Percentiles rank a stretch among this genome's conserved stretches.
phyloP scores from a whole-genome alignment of 306 rosid genomes.

The Carpinus viminea region DNA sequence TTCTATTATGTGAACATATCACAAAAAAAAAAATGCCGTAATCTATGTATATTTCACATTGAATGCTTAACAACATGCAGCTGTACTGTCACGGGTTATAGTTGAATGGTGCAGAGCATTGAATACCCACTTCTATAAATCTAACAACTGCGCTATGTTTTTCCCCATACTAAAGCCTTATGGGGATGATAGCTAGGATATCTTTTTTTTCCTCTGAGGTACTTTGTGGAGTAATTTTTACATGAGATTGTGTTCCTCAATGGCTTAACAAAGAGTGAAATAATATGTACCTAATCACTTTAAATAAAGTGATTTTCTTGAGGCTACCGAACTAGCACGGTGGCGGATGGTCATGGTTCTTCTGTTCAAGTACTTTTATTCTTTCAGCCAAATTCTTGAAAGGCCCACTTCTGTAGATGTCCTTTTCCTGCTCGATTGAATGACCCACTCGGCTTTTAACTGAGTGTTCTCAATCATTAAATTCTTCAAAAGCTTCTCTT shows the following conservation, averaged over 20 bases:
- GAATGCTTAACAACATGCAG: not conserved
- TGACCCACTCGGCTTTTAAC: not conserved
- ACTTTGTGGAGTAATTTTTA: not conserved
- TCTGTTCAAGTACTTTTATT: not conserved
- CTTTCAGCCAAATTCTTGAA: not conserved
- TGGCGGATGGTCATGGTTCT: not conserved
- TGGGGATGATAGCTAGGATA: too few species aligned
- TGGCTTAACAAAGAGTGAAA: not conserved
- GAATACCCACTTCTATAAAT: conserved; percentile 14
- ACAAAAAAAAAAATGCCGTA: too few species aligned
- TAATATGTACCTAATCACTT: too few species aligned
- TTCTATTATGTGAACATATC: too few species aligned
- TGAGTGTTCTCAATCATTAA: not conserved
- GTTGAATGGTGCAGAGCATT: conserved; percentile 32
- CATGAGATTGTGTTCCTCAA: not conserved
- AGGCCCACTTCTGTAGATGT: not conserved
- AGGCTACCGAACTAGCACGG: too few species aligned
- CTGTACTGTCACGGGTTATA: conserved; percentile 2
- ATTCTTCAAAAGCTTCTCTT: not conserved
- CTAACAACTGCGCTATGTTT: not conserved
- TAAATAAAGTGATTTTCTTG: too few species aligned
- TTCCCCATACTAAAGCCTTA: not conserved
- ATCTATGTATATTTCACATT: not conserved
- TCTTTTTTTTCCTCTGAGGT: too few species aligned
- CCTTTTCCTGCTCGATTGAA: not conserved